phyloP scores from a whole-genome alignment of 148 eudicot species.

The Spergularia marina region DNA sequence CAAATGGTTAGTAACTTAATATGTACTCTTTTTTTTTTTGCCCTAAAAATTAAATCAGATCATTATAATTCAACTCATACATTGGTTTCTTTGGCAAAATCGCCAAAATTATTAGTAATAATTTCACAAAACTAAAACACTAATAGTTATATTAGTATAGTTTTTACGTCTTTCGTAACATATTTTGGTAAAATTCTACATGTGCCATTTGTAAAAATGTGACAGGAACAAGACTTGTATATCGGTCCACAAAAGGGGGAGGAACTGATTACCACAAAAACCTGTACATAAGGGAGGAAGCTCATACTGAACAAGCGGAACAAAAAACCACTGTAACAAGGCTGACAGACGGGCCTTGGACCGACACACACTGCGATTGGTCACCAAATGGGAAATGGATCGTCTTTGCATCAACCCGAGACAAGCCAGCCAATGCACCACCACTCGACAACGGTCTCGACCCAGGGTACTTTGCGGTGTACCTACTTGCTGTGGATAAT shows the following conservation, averaged over 20 bases:
- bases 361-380: conserved; percentile 24
- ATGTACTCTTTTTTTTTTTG: too few relatives aligned
- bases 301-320: not conserved
- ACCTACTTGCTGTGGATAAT: not conserved
- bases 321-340: not conserved
- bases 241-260: conserved; percentile 3
- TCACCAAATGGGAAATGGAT: conserved; percentile 20
- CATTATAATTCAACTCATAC: too few relatives aligned
- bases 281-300: conserved; percentile 21
- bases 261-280: conserved; percentile 1
- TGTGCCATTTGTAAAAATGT: not conserved
- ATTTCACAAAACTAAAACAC: not conserved
- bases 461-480: conserved; percentile 19
- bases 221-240: conserved; percentile 24
- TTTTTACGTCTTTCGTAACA: too few relatives aligned
- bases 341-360: conserved; percentile 12
- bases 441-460: conserved; percentile 5
- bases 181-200: too few relatives aligned
- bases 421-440: not conserved
- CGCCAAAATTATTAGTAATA: too few relatives aligned
- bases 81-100: too few relatives aligned
- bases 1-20: not conserved
- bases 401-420: conserved; percentile 20
- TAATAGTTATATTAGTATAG: too few relatives aligned
- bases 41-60: too few relatives aligned